A percentile compares a stretch with the other conserved stretches of the same genome.
These are phyloP conservation scores for Amphirosellinia nigrospora DNA, from an alignment of 495 filamentous ascomycete genomes.

Conservation along the genomic window DNA sequence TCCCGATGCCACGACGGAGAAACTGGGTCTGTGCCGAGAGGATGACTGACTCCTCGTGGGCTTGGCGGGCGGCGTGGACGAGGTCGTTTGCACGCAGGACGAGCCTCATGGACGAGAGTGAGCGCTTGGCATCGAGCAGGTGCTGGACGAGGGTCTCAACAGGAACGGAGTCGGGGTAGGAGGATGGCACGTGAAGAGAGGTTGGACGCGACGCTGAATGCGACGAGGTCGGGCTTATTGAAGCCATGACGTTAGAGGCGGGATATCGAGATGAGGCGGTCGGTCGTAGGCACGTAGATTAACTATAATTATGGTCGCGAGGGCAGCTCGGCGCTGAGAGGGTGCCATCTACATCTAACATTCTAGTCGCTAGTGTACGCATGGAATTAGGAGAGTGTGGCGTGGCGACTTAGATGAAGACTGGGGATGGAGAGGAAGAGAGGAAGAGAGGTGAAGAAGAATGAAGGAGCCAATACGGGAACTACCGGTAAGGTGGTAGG, in stretches of 20 bases:
- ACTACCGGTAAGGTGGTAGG: background rate
- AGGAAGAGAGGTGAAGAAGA: background rate
- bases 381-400: background rate
- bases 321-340: conserved; percentile 24
- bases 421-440: background rate
- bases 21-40: conserved; percentile 79
- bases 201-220: conserved; percentile 32
- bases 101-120: conserved; percentile 82
- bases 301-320: conserved; percentile 12
- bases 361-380: conserved; percentile 10
- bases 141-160: conserved; percentile 79
- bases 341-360: conserved; percentile 25
- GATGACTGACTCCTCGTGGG: conserved; percentile 80
- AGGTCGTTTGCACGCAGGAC: conserved; percentile 90
- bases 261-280: background rate
- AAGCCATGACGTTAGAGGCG: conserved; percentile 34
- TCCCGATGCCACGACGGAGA: conserved; percentile 73
- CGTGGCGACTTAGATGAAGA: background rate
- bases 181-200: conserved; percentile 28
- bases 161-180: conserved; percentile 43
- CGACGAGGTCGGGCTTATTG: conserved; percentile 33
- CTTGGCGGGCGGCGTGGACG: conserved; percentile 73
- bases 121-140: conserved; percentile 87
- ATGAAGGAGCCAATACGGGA: background rate
- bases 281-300: conserved; percentile 14